Base-by-base conservation (phyloP, 371 early-diverging fungal genomes). In the Zychaea mexicana region DNA sequence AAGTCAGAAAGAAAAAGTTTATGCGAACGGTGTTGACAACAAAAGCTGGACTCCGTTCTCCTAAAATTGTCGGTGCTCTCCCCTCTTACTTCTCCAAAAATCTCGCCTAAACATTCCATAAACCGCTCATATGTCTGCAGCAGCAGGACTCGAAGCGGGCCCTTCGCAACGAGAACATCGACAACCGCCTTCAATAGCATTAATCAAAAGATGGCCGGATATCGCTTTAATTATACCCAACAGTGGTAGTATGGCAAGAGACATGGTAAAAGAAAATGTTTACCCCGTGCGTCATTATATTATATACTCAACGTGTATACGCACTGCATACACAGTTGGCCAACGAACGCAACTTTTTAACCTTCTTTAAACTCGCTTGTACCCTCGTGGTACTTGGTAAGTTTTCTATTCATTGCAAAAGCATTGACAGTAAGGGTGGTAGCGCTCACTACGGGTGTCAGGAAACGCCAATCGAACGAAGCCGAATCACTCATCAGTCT, bases 301-400 rank as follows among this genome's bases (percentile, higher is more conserved):
- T 36, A 36, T 36, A 10, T 36, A 36, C 15, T 36, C n/a, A n/a
- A n/a, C n/a, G n/a, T n/a, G n/a, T n/a, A n/a, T n/a, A n/a, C n/a
- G n/a, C n/a, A n/a, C n/a, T n/a, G n/a, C n/a, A n/a, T n/a, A n/a
- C n/a, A n/a, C 72, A 78, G 59, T 60, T 78, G 15, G 77, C 79
- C 5, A 75, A 75, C 42, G 82, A 81, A 52, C 66, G 82, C n/a
- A 81, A 78, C 60, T 81, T 70, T 68, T 46, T 81, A 10, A 77
- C 73, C 22, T 73, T 74, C 69, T 68, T 78, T 53, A 69, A 77
- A 32, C 45, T 78, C 2, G 69, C 79, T 2, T 71, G 75, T 54
- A 81, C 79, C 17, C 56, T 81, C 3, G 58, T 73, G 36, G 69
- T 81, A 9, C 57, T 81, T 17, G 82, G 82, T 78, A 72, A 64